phyloP scores from a whole-genome alignment of 768 basidiomycete species.

The Rhizopogon vinicolor region DNA sequence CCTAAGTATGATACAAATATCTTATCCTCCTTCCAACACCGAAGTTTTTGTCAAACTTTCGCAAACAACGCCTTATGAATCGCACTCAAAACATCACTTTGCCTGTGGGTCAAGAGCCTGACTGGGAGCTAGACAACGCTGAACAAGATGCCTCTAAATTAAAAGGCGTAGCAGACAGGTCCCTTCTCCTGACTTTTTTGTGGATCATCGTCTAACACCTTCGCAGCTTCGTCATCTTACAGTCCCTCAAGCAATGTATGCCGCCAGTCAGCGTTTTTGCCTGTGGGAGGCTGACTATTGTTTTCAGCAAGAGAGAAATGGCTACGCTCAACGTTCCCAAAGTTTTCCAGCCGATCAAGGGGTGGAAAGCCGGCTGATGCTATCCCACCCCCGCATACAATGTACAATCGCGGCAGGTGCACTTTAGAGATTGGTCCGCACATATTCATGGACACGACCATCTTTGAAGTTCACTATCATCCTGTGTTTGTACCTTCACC shows the following conservation, averaged over 20 bases:
- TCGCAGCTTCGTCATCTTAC: constrained; percentile 53
- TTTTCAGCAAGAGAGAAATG: constrained; percentile 64
- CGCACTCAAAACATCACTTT: constrained; percentile 31
- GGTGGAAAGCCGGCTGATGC: constrained; percentile 51
- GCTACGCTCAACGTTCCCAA: constrained; percentile 60
- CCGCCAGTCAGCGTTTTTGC: constrained; percentile 9
- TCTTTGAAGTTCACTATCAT: constrained; percentile 74
- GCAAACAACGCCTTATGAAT: constrained; percentile 18
- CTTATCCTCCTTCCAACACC: not conserved
- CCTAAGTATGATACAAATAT: no score
- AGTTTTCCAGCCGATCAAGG: constrained; percentile 64
- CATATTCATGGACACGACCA: constrained; percentile 56
- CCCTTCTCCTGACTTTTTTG: not conserved
- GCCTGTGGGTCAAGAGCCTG: constrained; percentile 53
- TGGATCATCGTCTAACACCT: constrained; percentile 5
- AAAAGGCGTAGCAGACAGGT: constrained; percentile 59
- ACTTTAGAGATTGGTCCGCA: constrained; percentile 76
- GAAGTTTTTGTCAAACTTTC: constrained; percentile 16
- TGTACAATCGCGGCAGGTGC: constrained; percentile 61
- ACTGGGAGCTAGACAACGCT: constrained; percentile 52
- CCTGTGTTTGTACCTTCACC: constrained; percentile 23
- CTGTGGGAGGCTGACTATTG: constrained; percentile 10
- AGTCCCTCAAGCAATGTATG: constrained; percentile 69
- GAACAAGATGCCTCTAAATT: constrained; percentile 37
- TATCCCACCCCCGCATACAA: constrained; percentile 60